Evolutionary conservation across 2,329 filamentous ascomycete species (phyloP).

Genomic region (Malbranchea cinnamomea): DNA sequence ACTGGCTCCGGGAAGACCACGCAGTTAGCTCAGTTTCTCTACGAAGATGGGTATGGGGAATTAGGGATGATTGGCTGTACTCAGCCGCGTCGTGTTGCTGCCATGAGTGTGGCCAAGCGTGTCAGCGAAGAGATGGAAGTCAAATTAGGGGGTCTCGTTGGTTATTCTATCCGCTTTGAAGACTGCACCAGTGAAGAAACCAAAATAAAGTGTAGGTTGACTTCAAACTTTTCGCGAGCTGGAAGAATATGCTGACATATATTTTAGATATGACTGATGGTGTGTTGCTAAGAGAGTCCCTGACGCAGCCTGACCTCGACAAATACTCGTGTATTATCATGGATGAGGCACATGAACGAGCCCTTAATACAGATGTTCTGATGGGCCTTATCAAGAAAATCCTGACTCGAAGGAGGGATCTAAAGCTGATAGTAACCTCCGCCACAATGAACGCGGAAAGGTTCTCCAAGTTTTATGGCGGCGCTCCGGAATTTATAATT

Average conservation of each 20-base stretch:
- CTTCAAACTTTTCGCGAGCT: constrained; percentile 7
- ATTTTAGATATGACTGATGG: constrained; percentile 81
- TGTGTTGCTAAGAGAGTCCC: constrained; percentile 79
- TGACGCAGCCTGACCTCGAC: constrained; percentile 84
- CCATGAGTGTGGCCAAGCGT: constrained; percentile 97
- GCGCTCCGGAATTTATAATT: constrained; percentile 91
- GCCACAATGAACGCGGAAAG: constrained; percentile 97
- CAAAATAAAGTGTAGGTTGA: constrained; percentile 60
- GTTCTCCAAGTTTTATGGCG: constrained; percentile 91
- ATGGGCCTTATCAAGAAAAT: constrained; percentile 99
- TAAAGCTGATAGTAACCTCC: constrained; percentile 94
- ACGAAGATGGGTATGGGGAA: constrained; percentile 86
- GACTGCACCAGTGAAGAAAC: constrained; percentile 95
- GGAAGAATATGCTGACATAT: constrained; percentile 8
- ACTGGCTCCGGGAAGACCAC: constrained; percentile 97
- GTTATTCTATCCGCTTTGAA: constrained; percentile 96
- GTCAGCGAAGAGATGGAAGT: constrained; percentile 98
- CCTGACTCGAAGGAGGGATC: constrained; percentile 67
- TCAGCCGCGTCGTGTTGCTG: constrained; percentile 87
- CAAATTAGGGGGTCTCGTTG: constrained; percentile 69
- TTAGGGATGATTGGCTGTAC: constrained; percentile 89
- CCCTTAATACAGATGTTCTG: constrained; percentile 88
- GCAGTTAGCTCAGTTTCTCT: constrained; percentile 86
- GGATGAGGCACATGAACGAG: constrained; percentile 97
- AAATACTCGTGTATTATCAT: constrained; percentile 98